Conservation (phyloP, 192 early-diverging fungal genomes). For the Mycoemilia scoparia region DNA sequence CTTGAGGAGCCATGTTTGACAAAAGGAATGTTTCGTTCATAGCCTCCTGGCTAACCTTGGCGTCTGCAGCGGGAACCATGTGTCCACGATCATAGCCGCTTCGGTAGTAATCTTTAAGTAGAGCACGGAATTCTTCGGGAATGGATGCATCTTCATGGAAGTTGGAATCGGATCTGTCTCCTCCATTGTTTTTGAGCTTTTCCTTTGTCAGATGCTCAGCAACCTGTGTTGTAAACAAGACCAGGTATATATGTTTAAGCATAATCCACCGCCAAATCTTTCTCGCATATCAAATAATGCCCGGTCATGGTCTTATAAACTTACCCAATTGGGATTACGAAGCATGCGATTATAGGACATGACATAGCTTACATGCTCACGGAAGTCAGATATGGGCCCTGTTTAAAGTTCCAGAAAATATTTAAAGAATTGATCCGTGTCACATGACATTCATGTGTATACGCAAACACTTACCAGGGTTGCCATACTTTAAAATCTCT, state of each 20-base stretch:
- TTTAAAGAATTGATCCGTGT: neutral
- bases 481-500: too few relatives aligned
- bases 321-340: conserved; percentile 63
- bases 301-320: neutral
- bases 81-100: conserved; percentile 85
- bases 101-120: conserved; percentile 56
- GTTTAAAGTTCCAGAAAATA: conserved; percentile 1
- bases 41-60: conserved; percentile 43
- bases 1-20: conserved; percentile 64
- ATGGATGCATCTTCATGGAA: conserved; percentile 65
- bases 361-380: conserved; percentile 49
- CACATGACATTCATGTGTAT: neutral
- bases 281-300: neutral
- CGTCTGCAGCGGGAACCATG: conserved; percentile 81
- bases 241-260: too few relatives aligned
- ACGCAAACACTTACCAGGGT: too few relatives aligned
- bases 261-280: conserved; percentile 2
- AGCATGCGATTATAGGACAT: conserved; percentile 57
- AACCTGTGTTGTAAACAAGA: conserved; percentile 44
- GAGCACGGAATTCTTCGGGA: conserved; percentile 56
- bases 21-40: conserved; percentile 79
- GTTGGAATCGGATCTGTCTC: conserved; percentile 36
- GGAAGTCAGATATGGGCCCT: conserved; percentile 59
- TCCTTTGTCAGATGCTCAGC: conserved; percentile 48
- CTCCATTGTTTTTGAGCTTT: conserved; percentile 30